Base-by-base conservation (phyloP, 768 basidiomycete species). In the Pulveroboletus sp. region DNA sequence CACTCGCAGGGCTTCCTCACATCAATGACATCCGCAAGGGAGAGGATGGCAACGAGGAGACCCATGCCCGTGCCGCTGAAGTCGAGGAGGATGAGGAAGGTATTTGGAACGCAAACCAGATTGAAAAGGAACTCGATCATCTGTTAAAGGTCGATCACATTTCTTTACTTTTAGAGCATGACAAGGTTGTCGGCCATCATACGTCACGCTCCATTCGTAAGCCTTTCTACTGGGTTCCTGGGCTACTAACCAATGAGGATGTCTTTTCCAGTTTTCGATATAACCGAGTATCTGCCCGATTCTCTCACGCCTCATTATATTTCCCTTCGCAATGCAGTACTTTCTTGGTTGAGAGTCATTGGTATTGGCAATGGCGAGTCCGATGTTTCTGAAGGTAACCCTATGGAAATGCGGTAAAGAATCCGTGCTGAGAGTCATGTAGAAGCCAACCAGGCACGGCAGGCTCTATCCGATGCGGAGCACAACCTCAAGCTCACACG, bases 201-300 rank as follows among this genome's bases (percentile, higher is more conserved):
- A 63, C 71, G 5, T 70, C 77, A 32, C 71, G 68, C 31, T 78
- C 80, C 2, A 58, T 82, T 43, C 61, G 90, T 93, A 63, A 71
- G 85, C 76, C 13, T 17, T 5, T 4, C 2, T 27, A n/a, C 10
- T 3, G 31, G 3, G 17, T 49, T 37, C 22, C 24, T 17, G 30
- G 19, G 22, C 6, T 14, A 8, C 37, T 49, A 32, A 55, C 40
- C 22, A 30, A 51, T 12, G 23, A 32, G 4, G 10, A 17, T 31
- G 8, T 24, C 13, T 23, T n/a, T 36, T 2, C 3, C 61, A 96
- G 94, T 93, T 26, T 90, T 86, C 65, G 78, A 90, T 38, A 55
- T 92, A 29, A 74, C 83, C 22, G 76, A 86, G 16, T 97, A 97
- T 69, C 75, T 98, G 34, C 95, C 95, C 2, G 93, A 95, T 47